Conservation (phyloP, 1,284 basidiomycete genomes). For the Mycosarcoma maydis region DNA sequence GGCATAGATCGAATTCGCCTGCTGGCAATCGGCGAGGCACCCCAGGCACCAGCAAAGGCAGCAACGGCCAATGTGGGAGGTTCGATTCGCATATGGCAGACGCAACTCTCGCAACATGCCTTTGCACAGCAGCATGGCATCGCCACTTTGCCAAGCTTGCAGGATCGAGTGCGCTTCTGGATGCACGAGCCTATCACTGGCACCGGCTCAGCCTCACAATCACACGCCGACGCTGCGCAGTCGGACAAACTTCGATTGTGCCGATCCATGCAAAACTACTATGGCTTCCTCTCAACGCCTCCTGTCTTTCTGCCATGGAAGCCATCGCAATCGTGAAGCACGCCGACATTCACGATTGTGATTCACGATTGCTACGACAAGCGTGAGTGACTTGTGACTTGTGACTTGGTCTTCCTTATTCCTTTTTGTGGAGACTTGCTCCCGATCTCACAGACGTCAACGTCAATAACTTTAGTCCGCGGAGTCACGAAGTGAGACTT, state of each 20-base stretch:
- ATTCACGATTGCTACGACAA: background rate
- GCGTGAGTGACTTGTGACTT: too few relatives aligned
- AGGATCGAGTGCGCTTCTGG: conserved; percentile 36
- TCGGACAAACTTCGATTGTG: conserved; percentile 2
- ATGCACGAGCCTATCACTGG: conserved; percentile 29
- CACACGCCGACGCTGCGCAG: background rate
- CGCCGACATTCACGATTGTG: background rate
- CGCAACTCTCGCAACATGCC: conserved; percentile 19
- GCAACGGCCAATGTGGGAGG: background rate
- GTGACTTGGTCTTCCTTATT: too few relatives aligned
- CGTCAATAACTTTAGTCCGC: too few relatives aligned
- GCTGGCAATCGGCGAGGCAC: conserved; percentile 24
- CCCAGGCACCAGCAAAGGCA: conserved; percentile 13
- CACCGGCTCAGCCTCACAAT: conserved; percentile 6
- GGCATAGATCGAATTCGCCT: conserved; percentile 9
- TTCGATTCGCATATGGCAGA: conserved; percentile 19
- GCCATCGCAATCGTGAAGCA: too few relatives aligned
- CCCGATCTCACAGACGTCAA: too few relatives aligned
- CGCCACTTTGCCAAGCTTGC: conserved; percentile 5
- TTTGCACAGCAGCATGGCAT: conserved; percentile 13
- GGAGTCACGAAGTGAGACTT: too few relatives aligned
- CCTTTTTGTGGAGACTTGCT: too few relatives aligned
- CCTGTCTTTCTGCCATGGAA: conserved; percentile 32
- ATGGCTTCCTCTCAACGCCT: conserved; percentile 22
- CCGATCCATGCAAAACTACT: conserved; percentile 35